Conservation (phyloP, 352 stramenopile species). For the Phytophthora foliorum region DNA sequence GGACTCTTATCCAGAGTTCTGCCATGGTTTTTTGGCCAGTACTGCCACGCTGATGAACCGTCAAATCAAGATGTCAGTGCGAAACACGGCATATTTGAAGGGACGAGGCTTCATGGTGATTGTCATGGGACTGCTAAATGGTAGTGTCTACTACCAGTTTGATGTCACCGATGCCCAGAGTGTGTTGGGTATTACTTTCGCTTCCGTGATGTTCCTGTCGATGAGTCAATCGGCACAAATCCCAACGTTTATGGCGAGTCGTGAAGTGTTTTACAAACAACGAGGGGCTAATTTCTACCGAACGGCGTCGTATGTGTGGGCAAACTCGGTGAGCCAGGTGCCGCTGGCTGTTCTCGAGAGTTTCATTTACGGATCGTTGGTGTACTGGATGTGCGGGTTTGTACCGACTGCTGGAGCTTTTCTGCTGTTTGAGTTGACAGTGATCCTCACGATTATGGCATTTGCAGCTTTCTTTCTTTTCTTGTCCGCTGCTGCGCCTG, state of each 20-base stretch:
- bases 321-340: slow-evolving; percentile 36
- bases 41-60: slow-evolving; percentile 43
- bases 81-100: slow-evolving; percentile 46
- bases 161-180: slow-evolving; percentile 34
- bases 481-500: slow-evolving; percentile 34
- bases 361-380: slow-evolving; percentile 72
- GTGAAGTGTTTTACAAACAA: slow-evolving; percentile 84
- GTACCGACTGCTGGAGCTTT: slow-evolving; percentile 28
- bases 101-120: slow-evolving; percentile 39
- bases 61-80: slow-evolving; percentile 59
- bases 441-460: slow-evolving; percentile 45
- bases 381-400: slow-evolving; percentile 86
- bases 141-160: slow-evolving; percentile 51
- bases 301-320: slow-evolving; percentile 67
- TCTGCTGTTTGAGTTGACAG: slow-evolving; percentile 45
- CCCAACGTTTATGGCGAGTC: slow-evolving; percentile 71
- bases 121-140: slow-evolving; percentile 49
- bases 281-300: slow-evolving; percentile 77
- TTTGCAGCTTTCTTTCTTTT: slow-evolving; percentile 59
- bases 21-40: slow-evolving; percentile 30
- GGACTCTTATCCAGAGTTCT: slow-evolving; percentile 52
- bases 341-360: slow-evolving; percentile 53
- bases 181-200: slow-evolving; percentile 79
- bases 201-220: slow-evolving; percentile 73
- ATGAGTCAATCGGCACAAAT: slow-evolving; percentile 73